A percentile compares a stretch with the other conserved stretches of the same genome.
phyloP scores from a whole-genome alignment of 495 filamentous ascomycete genomes.

The Daldinia decipiens region DNA sequence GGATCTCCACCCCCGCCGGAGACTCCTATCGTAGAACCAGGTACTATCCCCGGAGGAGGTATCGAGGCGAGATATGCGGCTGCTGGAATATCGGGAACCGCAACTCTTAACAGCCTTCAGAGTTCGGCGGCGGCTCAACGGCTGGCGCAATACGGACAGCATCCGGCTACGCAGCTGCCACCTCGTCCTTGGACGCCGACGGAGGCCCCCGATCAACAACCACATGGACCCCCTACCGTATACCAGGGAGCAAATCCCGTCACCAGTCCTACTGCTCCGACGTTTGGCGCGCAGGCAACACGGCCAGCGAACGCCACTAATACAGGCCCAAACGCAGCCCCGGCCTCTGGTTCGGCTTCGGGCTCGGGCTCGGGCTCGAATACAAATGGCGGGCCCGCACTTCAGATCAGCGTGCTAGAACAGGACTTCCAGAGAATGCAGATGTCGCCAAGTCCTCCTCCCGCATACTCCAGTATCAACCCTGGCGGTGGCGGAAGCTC shows the following conservation, averaged over 20 bases:
- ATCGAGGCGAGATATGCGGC: constrained; percentile 93
- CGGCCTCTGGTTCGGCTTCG: neutral
- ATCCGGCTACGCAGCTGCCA: constrained; percentile 57
- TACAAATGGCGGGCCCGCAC: constrained; percentile 34
- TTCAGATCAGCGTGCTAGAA: constrained; percentile 74
- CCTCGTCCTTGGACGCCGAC: constrained; percentile 95
- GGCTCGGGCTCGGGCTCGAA: neutral
- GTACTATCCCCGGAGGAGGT: constrained; percentile 73
- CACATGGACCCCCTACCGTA: constrained; percentile 90
- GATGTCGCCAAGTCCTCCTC: constrained; percentile 83
- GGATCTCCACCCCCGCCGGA: constrained; percentile 96
- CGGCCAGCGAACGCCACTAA: constrained; percentile 46
- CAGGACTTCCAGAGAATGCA: constrained; percentile 90
- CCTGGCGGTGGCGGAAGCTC: constrained; percentile 55
- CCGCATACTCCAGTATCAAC: constrained; percentile 87
- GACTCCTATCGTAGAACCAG: constrained; percentile 84
- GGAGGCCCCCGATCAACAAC: constrained; percentile 85
- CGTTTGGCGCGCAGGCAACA: constrained; percentile 46
- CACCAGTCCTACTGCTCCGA: constrained; percentile 49
- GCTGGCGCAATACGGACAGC: constrained; percentile 72
- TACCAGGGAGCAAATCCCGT: constrained; percentile 82
- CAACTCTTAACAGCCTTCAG: constrained; percentile 80
- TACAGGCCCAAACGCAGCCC: constrained; percentile 26
- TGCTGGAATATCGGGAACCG: constrained; percentile 84
- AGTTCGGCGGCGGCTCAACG: constrained; percentile 85